Evolutionary conservation across 2,329 filamentous ascomycete species (phyloP).

Genomic region (Claviceps cyperi): DNA sequence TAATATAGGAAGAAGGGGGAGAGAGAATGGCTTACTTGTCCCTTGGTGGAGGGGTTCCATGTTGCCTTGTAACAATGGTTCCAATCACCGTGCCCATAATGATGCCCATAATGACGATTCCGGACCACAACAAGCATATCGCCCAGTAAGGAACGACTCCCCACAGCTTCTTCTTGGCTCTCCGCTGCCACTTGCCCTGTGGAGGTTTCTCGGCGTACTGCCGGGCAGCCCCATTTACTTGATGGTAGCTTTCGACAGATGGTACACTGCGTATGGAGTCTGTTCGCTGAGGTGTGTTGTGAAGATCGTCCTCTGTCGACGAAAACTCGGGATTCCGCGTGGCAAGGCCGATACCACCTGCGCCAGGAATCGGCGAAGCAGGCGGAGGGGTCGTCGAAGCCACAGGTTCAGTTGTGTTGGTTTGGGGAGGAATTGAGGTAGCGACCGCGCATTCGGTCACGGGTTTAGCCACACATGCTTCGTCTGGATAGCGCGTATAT

Average conservation of each 20-base stretch:
- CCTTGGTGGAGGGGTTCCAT: conserved; percentile 1
- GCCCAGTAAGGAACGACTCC: conserved; percentile 49
- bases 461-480: conserved; percentile 36
- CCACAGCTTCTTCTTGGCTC: conserved; percentile 40
- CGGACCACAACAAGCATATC: conserved; percentile 33
- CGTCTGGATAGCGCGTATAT: conserved; percentile 79
- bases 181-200: conserved; percentile 35
- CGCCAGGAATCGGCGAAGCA: conserved; percentile 31
- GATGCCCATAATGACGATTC: conserved; percentile 36
- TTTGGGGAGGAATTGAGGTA: background rate
- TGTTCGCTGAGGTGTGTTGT: conserved; percentile 27
- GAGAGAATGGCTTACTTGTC: conserved; percentile 12
- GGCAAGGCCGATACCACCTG: conserved; percentile 46
- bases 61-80: conserved; percentile 10
- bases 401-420: background rate
- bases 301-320: conserved; percentile 38
- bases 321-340: conserved; percentile 49
- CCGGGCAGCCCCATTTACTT: conserved; percentile 37
- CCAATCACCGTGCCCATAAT: conserved; percentile 39
- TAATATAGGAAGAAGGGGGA: background rate
- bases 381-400: background rate
- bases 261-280: conserved; percentile 35
- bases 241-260: conserved; percentile 28
- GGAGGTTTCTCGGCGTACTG: conserved; percentile 32
- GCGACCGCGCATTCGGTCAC: conserved; percentile 11